A percentile compares a stretch with the other conserved stretches of the same genome.
Evolutionary conservation across 768 basidiomycete species (phyloP).

Genomic region (Pleurotus giganteus): DNA sequence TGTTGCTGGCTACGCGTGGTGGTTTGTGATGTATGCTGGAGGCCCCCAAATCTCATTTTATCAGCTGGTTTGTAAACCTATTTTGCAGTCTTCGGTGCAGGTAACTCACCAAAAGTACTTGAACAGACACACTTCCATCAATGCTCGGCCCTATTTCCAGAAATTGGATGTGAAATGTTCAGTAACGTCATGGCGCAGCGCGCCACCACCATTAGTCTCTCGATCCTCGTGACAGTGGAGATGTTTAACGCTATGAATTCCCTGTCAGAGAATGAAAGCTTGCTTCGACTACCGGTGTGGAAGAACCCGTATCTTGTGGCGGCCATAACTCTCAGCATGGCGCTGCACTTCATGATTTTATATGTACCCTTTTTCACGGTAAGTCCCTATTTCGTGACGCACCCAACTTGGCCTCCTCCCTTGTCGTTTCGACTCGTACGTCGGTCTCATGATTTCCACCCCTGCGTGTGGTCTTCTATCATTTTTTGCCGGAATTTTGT

Average conservation of each 20-base stretch:
- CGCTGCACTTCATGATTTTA: conserved; percentile 88
- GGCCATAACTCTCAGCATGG: conserved; percentile 90
- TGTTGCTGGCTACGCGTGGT: conserved; percentile 98
- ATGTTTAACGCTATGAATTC: conserved; percentile 99
- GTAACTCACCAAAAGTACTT: background rate
- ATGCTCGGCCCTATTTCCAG: conserved; percentile 78
- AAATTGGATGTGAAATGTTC: conserved; percentile 96
- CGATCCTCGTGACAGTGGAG: conserved; percentile 92
- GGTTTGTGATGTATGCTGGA: conserved; percentile 89
- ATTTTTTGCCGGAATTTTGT: background rate
- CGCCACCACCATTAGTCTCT: conserved; percentile 95
- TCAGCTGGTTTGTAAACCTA: conserved; percentile 71
- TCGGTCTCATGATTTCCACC: background rate
- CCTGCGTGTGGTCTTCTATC: background rate
- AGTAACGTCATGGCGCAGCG: conserved; percentile 79
- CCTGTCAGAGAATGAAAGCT: conserved; percentile 93
- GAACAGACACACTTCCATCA: conserved; percentile 96
- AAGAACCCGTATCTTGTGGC: conserved; percentile 90
- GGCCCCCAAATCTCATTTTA: conserved; percentile 94
- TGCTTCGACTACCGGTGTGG: conserved; percentile 89
- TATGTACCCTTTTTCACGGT: conserved; percentile 98
- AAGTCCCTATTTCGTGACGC: conserved; percentile 26
- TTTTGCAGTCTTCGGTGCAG: conserved; percentile 1
- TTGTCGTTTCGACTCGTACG: background rate
- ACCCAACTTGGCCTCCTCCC: background rate